Base-by-base conservation (phyloP, 192 early-diverging fungal species). In the Backusella morwellensis region DNA sequence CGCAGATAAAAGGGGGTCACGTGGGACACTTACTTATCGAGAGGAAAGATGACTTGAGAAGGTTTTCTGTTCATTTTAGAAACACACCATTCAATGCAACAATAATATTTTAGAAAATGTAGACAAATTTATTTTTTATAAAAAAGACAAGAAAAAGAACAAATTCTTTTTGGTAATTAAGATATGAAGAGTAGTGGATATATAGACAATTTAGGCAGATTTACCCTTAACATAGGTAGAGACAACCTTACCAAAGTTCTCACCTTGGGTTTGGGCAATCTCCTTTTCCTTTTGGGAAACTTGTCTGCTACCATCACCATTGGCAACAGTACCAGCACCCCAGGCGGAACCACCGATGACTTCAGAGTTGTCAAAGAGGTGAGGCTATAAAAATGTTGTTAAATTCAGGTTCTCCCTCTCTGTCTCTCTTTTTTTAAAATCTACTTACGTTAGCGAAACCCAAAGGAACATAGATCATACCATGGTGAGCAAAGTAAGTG, bases 401-500 rank as follows among this genome's bases (percentile, higher is more conserved):
- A 17, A 50, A 50, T 17, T 17, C 44, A 19, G 1, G 15, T 50
- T 19, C 12, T 59, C 21, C 7, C n/a, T n/a, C n/a, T 9, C 21
- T 56, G 8, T 54, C 21, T 21, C 21, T 54, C 5, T 15, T 54
- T 54, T 21, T 59, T 21, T 21, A 26, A 59, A 26, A 59, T 9
- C 23, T 0, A 59, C 56, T 59, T 59, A 59, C 56, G 80, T 88
- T 66, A 6, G 77, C 40, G 73, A 85, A 90, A 50, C 92, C 92
- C 29, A 95, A 75, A 15, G 95, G 95, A 56, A 94, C 92, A 76
- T 85, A 96, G 75, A 88, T 83, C 59, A 96, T 88, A 66, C 93
- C 95, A 75, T 94, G 93, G 81, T 94, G 93, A 11, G 85, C 89
- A 35, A 93, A 85, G 78, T 87, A 85, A 11, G 92, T 84, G 32